A percentile compares a stretch with the other conserved stretches of the same genome.
Conservation (phyloP, 257 asterid species). For the Jasminum sambac region DNA sequence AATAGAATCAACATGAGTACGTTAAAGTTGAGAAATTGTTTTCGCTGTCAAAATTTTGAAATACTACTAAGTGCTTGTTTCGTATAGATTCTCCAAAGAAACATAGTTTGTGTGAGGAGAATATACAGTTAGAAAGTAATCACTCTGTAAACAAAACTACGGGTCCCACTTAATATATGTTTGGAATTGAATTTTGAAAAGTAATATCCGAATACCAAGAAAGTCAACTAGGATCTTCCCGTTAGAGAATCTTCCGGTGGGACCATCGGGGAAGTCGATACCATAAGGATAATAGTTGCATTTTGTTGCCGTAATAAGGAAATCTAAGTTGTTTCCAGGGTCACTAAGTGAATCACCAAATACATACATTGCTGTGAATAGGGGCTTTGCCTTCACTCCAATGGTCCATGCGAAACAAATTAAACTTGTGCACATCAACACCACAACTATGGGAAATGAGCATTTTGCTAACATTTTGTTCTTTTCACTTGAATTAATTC, state of each 20-base stretch:
- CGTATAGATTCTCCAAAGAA: too few relatives aligned
- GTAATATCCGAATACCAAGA: not conserved
- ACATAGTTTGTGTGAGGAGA: too few relatives aligned
- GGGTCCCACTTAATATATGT: too few relatives aligned
- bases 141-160: too few relatives aligned
- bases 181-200: too few relatives aligned
- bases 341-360: constrained; percentile 30
- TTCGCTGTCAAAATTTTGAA: not conserved
- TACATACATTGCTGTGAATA: constrained; percentile 27
- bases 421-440: not conserved
- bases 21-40: not conserved
- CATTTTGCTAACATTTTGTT: not conserved
- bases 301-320: not conserved
- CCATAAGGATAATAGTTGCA: constrained; percentile 31
- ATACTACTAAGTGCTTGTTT: not conserved
- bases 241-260: constrained; percentile 32
- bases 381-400: not conserved
- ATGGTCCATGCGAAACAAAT: not conserved
- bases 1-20: not conserved
- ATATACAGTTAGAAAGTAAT: not conserved
- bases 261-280: constrained; percentile 20
- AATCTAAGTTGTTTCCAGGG: constrained; percentile 26
- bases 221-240: constrained; percentile 26
- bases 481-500: not conserved
- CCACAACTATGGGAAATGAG: not conserved